phyloP scores from a whole-genome alignment of 768 basidiomycete species.

The Pleurotus salmoneostramineus region DNA sequence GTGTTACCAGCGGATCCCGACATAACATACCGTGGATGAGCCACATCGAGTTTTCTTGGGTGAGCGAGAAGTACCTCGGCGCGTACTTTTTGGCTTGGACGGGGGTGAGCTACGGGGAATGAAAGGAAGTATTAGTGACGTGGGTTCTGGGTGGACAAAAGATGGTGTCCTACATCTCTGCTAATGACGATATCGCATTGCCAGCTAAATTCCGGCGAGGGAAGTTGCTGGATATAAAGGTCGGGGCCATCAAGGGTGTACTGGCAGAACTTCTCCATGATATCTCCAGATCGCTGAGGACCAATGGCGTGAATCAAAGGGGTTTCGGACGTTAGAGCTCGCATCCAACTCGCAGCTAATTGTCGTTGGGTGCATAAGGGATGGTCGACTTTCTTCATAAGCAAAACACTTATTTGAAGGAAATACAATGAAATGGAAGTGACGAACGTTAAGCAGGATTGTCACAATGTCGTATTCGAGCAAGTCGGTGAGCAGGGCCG shows the following conservation, averaged over 20 bases:
- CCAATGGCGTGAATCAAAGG: constrained; percentile 18
- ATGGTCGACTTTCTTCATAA: constrained; percentile 13
- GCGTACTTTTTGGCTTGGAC: constrained; percentile 16
- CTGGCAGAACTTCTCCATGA: constrained; percentile 20
- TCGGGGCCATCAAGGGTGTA: constrained; percentile 21
- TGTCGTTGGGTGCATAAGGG: constrained; percentile 20
- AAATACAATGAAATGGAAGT: background rate
- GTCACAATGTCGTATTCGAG: constrained; percentile 16
- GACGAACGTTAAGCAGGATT: constrained; percentile 19
- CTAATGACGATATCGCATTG: constrained; percentile 17
- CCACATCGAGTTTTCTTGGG: constrained; percentile 21
- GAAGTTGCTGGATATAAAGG: constrained; percentile 14
- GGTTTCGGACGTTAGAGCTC: constrained; percentile 15
- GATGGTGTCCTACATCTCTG: constrained; percentile 3
- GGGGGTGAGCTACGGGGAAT: constrained; percentile 11
- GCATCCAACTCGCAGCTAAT: constrained; percentile 14
- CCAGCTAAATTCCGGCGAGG: constrained; percentile 18
- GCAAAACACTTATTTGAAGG: background rate
- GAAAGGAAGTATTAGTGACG: background rate
- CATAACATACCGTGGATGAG: constrained; percentile 16
- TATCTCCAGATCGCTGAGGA: constrained; percentile 14
- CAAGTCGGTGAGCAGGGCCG: constrained; percentile 17
- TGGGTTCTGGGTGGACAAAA: background rate
- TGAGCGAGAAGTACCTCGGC: constrained; percentile 22
- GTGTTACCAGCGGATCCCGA: constrained; percentile 13